Evolutionary conservation across 2,329 filamentous ascomycete genomes (phyloP).

Genomic region (Leptodontidium sp.): DNA sequence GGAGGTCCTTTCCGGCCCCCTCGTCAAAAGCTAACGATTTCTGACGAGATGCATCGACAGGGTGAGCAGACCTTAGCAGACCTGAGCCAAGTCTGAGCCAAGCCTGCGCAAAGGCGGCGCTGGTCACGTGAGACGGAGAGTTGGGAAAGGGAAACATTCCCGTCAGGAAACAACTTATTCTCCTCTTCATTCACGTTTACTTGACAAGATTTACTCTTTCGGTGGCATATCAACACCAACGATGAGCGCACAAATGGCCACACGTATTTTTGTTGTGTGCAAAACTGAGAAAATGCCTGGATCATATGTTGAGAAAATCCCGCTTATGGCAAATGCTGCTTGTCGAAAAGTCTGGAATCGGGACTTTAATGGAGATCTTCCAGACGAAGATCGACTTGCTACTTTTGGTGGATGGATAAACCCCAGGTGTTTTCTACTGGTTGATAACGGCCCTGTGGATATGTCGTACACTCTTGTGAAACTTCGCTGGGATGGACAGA

Average conservation of each 20-base stretch:
- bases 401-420: constrained; percentile 26
- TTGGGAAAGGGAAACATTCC: too few relatives aligned
- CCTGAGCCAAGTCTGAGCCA: too few relatives aligned
- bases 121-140: too few relatives aligned
- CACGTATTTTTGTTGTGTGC: neutral
- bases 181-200: too few relatives aligned
- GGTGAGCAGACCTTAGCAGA: too few relatives aligned
- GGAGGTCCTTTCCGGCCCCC: too few relatives aligned
- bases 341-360: constrained; percentile 3
- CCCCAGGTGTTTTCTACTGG: constrained; percentile 23
- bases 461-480: constrained; percentile 14
- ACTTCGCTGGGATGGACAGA: constrained; percentile 25
- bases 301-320: constrained; percentile 22
- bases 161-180: too few relatives aligned
- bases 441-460: constrained; percentile 31
- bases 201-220: neutral
- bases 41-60: too few relatives aligned
- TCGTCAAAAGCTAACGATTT: too few relatives aligned
- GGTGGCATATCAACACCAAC: constrained; percentile 14
- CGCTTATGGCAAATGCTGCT: constrained; percentile 29
- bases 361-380: constrained; percentile 27
- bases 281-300: constrained; percentile 33
- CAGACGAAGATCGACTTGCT: constrained; percentile 27
- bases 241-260: constrained; percentile 23
- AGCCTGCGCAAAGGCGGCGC: too few relatives aligned